Base-by-base conservation (phyloP, 805 yeast genomes). In the Lipomyces mesembrius region DNA sequence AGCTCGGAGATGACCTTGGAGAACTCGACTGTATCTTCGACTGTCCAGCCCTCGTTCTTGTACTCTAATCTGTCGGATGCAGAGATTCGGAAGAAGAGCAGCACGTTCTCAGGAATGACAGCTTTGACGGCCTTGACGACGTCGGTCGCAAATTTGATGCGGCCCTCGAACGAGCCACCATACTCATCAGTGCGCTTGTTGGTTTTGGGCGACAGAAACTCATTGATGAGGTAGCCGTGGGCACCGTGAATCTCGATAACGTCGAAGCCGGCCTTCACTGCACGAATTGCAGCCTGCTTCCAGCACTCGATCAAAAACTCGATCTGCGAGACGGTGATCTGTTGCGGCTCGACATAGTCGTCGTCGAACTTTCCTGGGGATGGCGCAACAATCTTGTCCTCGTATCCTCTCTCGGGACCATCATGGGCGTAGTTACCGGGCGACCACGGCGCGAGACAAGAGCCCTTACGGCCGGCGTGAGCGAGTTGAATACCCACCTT, bases 201-300 rank as follows among this genome's bases (percentile, higher is more conserved):
- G 35, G 83, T 76, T 55, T 74, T 71, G 0, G 78, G 76, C 43
- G 84, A 81, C 62, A 84, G 71, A 71, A 88, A 87, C 71, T 82
- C 80, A 72, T 81, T 79, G 46, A 83, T 67, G 60, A 88, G 75
- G 72, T 84, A 87, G 1, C 91, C 91, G 74, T 87, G 87, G 27
- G 92, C 92, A 51, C 80, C 80, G 75, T 88, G 91, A 60, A 88
- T 78, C 73, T 87, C 91, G 58, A 89, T 84, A 69, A 87, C 87
- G 75, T 89, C 91, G 61, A 84, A 81, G 0, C 87, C 86, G 7
- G 86, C 82, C 14, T 79, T 81, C 43, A 82, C 77, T 1, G 90
- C 85, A 67, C 82, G 80, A 65, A 79, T 77, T 0, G 88, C 86
- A 34, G 86, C 84, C 1, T 67, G 72, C 34, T 78, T 83, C 73